Percentiles rank a stretch among this genome's conserved stretches.
Evolutionary conservation across 768 basidiomycete species (phyloP).

Genomic region (Antrodiella citrinella): DNA sequence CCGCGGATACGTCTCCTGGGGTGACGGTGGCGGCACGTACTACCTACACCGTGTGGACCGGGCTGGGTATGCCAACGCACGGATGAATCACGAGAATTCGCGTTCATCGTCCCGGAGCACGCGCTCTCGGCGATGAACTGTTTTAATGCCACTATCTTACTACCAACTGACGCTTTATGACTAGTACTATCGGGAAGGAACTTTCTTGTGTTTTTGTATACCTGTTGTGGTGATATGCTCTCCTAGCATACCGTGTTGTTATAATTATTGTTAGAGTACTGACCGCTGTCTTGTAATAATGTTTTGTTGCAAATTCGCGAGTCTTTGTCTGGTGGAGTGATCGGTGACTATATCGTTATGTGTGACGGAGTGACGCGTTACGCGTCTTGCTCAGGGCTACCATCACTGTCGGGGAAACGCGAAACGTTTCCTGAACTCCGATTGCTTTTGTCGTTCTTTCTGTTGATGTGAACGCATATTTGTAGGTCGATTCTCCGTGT

Average conservation of each 20-base stretch:
- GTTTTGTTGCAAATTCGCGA: no score
- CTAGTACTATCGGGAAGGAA: not conserved
- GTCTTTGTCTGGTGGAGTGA: no score
- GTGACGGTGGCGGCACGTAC: constrained; percentile 58
- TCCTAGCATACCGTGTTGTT: not conserved
- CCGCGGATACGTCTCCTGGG: constrained; percentile 79
- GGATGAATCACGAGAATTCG: constrained; percentile 46
- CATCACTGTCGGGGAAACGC: no score
- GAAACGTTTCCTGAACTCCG: no score
- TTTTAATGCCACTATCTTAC: not conserved
- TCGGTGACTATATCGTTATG: no score
- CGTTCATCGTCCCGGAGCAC: constrained; percentile 6
- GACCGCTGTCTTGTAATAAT: not conserved
- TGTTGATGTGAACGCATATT: no score
- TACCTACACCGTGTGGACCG: constrained; percentile 76
- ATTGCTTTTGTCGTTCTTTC: no score
- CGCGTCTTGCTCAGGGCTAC: no score
- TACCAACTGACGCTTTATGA: not conserved
- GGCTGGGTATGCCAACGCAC: constrained; percentile 54
- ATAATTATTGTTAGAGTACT: not conserved
- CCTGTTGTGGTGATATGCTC: not conserved
- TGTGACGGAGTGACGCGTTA: no score
- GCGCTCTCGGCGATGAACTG: not conserved
- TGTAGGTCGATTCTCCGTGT: no score
- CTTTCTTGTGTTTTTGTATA: not conserved